phyloP scores from a whole-genome alignment of 1,139 yeast genomes.

The Candida smagusa region DNA sequence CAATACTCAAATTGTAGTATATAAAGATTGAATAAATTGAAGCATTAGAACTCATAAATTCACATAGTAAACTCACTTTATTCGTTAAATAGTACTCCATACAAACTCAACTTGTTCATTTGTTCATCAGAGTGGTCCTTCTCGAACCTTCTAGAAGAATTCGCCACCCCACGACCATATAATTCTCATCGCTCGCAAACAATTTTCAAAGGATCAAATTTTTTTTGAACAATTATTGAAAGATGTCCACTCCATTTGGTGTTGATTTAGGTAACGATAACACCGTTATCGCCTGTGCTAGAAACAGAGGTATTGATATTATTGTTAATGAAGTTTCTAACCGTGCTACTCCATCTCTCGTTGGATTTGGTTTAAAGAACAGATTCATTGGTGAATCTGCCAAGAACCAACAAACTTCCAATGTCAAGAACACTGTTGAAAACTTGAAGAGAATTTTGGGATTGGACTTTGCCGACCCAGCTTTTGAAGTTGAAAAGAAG shows the following conservation, averaged over 20 bases:
- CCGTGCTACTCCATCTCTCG: slow-evolving; percentile 92
- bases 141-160: slow-evolving; percentile 10
- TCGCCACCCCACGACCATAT: slow-evolving; percentile 8
- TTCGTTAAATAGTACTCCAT: too few relatives aligned
- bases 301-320: slow-evolving; percentile 97
- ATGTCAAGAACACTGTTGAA: slow-evolving; percentile 93
- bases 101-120: too few relatives aligned
- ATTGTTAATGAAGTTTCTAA: slow-evolving; percentile 98
- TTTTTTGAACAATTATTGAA: slow-evolving; percentile 1
- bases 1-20: too few relatives aligned
- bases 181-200: slow-evolving; percentile 3
- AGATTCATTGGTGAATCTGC: slow-evolving; percentile 95
- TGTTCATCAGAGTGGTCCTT: slow-evolving; percentile 1
- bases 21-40: too few relatives aligned
- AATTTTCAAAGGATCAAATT: slow-evolving; percentile 4
- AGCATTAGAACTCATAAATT: too few relatives aligned
- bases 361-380: slow-evolving; percentile 87
- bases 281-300: slow-evolving; percentile 95
- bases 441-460: slow-evolving; percentile 91
- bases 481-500: slow-evolving; percentile 69
- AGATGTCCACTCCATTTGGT: slow-evolving; percentile 85
- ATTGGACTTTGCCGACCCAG: slow-evolving; percentile 71
- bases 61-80: too few relatives aligned
- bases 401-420: slow-evolving; percentile 93
- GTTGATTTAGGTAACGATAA: slow-evolving; percentile 95